These are phyloP conservation scores for Aspergillus versicolor DNA, from an alignment of 2,329 filamentous ascomycete species.

Conservation along the genomic window DNA sequence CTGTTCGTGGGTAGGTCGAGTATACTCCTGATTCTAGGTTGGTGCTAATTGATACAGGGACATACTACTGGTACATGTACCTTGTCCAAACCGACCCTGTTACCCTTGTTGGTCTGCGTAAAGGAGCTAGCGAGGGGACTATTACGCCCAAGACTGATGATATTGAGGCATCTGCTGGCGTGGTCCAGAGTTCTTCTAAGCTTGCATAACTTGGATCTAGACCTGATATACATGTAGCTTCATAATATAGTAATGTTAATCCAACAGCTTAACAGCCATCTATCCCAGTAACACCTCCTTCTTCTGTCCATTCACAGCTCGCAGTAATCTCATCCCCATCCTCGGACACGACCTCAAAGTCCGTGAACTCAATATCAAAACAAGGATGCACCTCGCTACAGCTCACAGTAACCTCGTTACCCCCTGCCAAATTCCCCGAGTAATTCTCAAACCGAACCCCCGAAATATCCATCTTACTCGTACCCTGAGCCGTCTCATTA, in stretches of 20 bases:
- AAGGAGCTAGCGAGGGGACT: background rate
- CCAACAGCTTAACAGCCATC: background rate
- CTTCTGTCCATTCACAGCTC: background rate
- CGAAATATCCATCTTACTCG: constrained; percentile 51
- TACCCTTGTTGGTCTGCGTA: constrained; percentile 16
- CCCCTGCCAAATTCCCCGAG: constrained; percentile 36
- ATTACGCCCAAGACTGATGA: constrained; percentile 8
- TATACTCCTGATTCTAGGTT: background rate
- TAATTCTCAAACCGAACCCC: constrained; percentile 55
- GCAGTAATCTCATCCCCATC: background rate
- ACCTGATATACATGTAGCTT: background rate
- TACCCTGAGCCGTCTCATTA: constrained; percentile 48
- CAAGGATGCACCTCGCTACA: background rate
- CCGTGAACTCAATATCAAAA: background rate
- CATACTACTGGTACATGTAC: constrained; percentile 52
- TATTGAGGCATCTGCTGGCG: constrained; percentile 11
- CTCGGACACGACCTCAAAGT: background rate
- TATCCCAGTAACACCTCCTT: background rate
- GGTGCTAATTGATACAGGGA: constrained; percentile 18
- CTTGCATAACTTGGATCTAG: background rate
- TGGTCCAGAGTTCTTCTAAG: background rate
- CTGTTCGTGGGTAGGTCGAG: constrained; percentile 49
- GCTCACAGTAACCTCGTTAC: background rate
- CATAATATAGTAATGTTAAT: background rate
- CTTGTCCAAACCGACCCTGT: constrained; percentile 26